Evolutionary conservation across 345 rosid species (phyloP), one percentile per base, ranked within the genome.

Genomic region (Fremontodendron californicum): DNA sequence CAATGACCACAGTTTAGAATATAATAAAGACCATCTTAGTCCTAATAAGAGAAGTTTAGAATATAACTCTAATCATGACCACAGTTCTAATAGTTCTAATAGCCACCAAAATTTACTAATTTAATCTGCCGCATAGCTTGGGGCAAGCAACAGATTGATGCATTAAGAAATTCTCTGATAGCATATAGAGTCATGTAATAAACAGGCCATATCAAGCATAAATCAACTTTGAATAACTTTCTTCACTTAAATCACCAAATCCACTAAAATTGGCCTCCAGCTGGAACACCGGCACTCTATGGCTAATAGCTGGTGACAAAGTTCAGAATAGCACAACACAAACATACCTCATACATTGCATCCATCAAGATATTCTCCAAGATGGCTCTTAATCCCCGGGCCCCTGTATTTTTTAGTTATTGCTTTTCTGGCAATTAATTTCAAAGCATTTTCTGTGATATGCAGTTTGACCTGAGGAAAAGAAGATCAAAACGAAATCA

Each of bases 341-440:
- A 18, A 9, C 65, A n/a, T 86, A 95, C 99, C 98, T 95, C 99
- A 43, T 93, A 95, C 99, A 95, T 95, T 70, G 99, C 86, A 69
- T 95, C 99, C 98, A 95, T 90, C 85, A 95, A 88, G 75, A 92
- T 90, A 77, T 76, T 93, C 85, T 95, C 99, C 73, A 95, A 79
- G 71, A 95, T 84, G 58, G 98, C 78, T 73, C 99, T 86, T 79
- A 95, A 87, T 46, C 94, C 99, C 25, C 98, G 90, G 48, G 99
- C 99, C 62, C 99, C 99, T 0, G 98, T 95, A 81, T n/a, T 90
- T 95, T 82, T 95, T 95, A 12, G 84, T 84, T 78, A 92, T 88
- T 37, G 99, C 97, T 79, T 91, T 95, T 77, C 81, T 88, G 57
- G 99, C 99, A 79, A 95, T 90, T 82, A 79, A 76, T 88, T 87